Conservation (phyloP, 805 yeast species). For the Saccharomycopsis sp. region DNA sequence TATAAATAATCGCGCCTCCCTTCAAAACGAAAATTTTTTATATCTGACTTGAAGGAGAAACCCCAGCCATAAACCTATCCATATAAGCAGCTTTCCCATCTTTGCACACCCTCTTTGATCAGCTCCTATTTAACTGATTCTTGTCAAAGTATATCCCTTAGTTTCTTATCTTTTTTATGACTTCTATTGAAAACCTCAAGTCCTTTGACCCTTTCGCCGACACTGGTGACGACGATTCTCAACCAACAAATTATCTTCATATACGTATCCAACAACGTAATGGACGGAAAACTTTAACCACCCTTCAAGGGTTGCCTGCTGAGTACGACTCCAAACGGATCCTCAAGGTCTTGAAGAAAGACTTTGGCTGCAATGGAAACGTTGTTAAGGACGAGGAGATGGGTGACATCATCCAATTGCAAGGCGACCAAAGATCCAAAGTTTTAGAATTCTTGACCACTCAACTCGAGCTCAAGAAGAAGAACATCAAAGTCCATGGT, state of each 20-base stretch:
- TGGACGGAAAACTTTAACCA: conserved; percentile 97
- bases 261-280: conserved; percentile 99
- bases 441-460: conserved; percentile 87
- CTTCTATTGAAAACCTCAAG: conserved; percentile 2
- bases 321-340: conserved; percentile 95
- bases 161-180: conserved; percentile 3
- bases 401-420: conserved; percentile 96
- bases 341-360: conserved; percentile 89
- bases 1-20: background rate
- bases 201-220: conserved; percentile 91
- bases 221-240: conserved; percentile 98
- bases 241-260: conserved; percentile 92
- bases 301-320: conserved; percentile 94
- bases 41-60: no score
- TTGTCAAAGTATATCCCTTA: background rate
- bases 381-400: conserved; percentile 93
- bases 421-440: conserved; percentile 98
- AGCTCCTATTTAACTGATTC: background rate
- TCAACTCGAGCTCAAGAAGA: conserved; percentile 86
- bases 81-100: no score
- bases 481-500: conserved; percentile 97
- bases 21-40: no score
- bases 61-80: no score
- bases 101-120: background rate
- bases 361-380: conserved; percentile 98